Base-by-base conservation (phyloP, 2,329 filamentous ascomycete species). In the Cercospora berteroae region DNA sequence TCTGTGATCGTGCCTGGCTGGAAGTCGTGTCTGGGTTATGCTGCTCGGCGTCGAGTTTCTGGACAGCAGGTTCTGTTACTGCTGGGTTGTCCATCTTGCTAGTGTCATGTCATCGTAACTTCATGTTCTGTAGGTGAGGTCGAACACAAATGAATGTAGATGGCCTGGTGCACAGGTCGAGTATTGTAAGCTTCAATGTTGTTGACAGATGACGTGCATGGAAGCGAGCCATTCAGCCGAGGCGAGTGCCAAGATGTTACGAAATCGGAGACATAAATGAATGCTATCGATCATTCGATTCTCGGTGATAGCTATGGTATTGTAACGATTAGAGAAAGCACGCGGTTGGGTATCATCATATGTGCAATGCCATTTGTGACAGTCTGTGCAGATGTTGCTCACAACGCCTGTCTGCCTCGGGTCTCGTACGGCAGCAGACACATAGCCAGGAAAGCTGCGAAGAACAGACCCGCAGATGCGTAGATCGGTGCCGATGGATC, bases 401-500 rank as follows among this genome's bases (percentile, higher is more conserved):
- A 82, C 71, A 82, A 73, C 39, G 74, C 79, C 71, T 81, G 78
- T 74, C 76, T 80, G 10, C 80, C 80, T 62, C 77, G 74, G 5
- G 81, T 82, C 75, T 82, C 81, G 58, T 82, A 81, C 2, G 81
- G 81, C 65, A 83, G 58, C 31, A 77, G 60, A 29, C 80, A 52
- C 80, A 82, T 81, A 12, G 79, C 80, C 13, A 81, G 66, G 66
- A 79, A 80, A 3, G 81, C 79, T 7, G 79, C 80, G 57, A 83
- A 75, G 66, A 82, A 82, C 57, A 83, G 61, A 2, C 74, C 81
- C 10, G 80, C 81, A 16, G 75, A 76, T 1, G 80, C 80, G 66
- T 81, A 82, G 23, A 83, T 81, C 0, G 81, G 81, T 1, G 79
- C 78, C 27, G 77, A 77, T 0, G 81, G 80, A 64, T 80, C 78